Evolutionary conservation across 202 grass and related monocot species (phyloP), one percentile per base, ranked within the genome.

Genomic region (Zoysia matrella): DNA sequence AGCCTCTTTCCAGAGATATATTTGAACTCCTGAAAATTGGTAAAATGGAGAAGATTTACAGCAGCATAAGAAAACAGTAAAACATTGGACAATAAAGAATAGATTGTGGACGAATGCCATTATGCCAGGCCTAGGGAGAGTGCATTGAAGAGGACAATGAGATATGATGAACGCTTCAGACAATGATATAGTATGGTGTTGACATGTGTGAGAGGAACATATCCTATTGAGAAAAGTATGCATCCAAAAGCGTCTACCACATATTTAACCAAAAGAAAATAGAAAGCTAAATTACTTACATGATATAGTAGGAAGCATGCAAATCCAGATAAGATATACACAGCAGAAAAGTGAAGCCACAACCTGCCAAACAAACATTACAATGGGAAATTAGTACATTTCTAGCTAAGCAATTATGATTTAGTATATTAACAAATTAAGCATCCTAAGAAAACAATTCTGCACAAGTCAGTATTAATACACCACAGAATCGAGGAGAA

Each of bases 221-320:
- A 4, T 62, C 8, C 18, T 62, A 62, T 62, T 39, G 22, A 22
- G 22, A 30, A 61, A 58, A 58, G 0, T 12, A 18, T 30, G 22
- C 22, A 78, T 41, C 42, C 14, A 61, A 84, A 30, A 30, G 22
- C 22, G 22, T 30, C 22, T 30, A 30, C 22, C 22, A 30, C 22
- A 30, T 30, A 30, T 30, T 30, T 30, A 30, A 77, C 10, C 2
- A 52, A 66, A 90, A 18, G 12, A n/a, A 60, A 62, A 44, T 13
- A 75, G 47, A 75, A 52, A 36, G 42, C 71, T 80, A 69, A 85
- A 58, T 82, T 71, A 88, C 93, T 95, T 91, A 99, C 93, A 83
- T 74, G 48, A 81, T 95, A 95, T 51, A 99, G 87, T 4, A 99
- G 89, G 80, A 86, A 99, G 83, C 96, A 99, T 52, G 86, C 40